Conservation (phyloP, 169 alveolate genomes). For the Toxoplasma gondii region DNA sequence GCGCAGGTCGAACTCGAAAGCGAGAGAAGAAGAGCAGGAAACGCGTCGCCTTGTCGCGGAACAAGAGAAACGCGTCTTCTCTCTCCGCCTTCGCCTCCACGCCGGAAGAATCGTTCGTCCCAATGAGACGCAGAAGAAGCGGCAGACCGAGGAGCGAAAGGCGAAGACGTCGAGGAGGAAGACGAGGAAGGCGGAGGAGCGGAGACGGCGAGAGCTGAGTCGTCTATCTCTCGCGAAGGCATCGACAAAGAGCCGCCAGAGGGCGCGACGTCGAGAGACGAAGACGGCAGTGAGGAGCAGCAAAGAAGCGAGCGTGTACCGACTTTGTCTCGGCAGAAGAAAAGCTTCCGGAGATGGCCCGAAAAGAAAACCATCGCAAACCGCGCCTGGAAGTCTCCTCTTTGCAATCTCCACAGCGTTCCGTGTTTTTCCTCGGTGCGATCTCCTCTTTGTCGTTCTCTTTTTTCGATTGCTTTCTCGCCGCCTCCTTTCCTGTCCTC, state of each 20-base stretch:
- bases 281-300: not conserved
- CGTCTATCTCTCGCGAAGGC: not conserved
- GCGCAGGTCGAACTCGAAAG: not conserved
- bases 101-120: too few species aligned
- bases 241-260: not conserved
- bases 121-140: too few species aligned
- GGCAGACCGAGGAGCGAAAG: not conserved
- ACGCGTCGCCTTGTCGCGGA: too few species aligned
- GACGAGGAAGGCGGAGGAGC: not conserved
- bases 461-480: not conserved
- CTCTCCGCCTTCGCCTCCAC: too few species aligned
- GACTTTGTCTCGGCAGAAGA: constrained; percentile 14
- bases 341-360: not conserved
- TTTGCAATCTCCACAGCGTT: not conserved
- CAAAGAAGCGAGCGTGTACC: not conserved
- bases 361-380: constrained; percentile 18
- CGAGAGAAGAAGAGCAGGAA: not conserved
- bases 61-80: too few species aligned
- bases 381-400: not conserved
- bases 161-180: not conserved
- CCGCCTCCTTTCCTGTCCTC: not conserved
- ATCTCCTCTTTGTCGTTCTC: not conserved
- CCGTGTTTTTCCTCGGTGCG: too few species aligned
- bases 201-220: not conserved
- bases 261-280: not conserved